Evolutionary conservation across 1,139 yeast species (phyloP), one percentile per base, ranked within the genome.

Genomic region (Geotrichum europaeum): DNA sequence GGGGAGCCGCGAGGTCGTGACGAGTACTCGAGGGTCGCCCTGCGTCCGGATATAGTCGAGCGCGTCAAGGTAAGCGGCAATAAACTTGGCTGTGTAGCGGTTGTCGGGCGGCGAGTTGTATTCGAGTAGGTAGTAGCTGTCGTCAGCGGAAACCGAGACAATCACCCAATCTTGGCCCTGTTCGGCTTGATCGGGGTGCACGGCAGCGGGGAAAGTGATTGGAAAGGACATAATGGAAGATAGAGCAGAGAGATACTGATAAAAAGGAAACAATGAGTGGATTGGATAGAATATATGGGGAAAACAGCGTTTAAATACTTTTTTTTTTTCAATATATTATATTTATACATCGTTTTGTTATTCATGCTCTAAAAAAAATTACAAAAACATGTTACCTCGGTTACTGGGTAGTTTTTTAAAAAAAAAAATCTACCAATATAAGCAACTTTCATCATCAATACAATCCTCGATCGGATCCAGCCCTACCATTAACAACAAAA

Each of bases 31-130:
- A 12, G 75, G 68, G 25, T 61, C 59, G 51, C 63, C 65, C 30
- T 65, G 65, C 55, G 63, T 63, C 50, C 72, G 65, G 55, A 70
- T 59, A 62, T 66, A 71, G 28, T 71, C 70, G 50, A 75, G 59
- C 2, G 76, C 75, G 57, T 72, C 71, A 28, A 73, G 64, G 53
- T 72, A 68, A 3, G 75, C 74, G 36, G 67, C 66, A 55, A 72
- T 64, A 51, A 73, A 67, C 22, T 67, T 69, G 4, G 72, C 69
- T 6, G 72, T 70, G 57, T 71, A 70, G 24, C 78, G 64, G 64
- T 75, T 75, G 58, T 75, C 78, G 1, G 78, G 78, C 12, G 73
- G 72, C 18, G 65, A 61, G 57, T 66, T 68, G 62, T 72, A 66
- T 55, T 69, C 69, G 24, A 75, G 62, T 13, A 73, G 65, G 60